phyloP scores from a whole-genome alignment of 805 yeast species.

The Ogataea dorogensis region DNA sequence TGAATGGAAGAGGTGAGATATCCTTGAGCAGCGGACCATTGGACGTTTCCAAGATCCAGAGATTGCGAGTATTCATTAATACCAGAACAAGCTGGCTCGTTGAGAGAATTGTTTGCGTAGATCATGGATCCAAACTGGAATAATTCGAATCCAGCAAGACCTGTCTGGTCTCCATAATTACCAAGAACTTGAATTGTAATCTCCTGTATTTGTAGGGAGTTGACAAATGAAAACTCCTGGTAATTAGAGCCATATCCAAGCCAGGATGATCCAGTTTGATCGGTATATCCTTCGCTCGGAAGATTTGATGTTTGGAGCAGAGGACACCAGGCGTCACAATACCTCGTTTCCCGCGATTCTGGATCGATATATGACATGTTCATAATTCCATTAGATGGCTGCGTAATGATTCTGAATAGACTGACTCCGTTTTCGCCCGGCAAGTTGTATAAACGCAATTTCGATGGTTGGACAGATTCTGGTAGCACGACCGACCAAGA shows the following conservation, averaged over 20 bases:
- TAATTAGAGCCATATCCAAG: slow-evolving; percentile 45
- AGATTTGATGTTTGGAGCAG: slow-evolving; percentile 45
- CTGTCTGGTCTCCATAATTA: slow-evolving; percentile 69
- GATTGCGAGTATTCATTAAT: slow-evolving; percentile 10
- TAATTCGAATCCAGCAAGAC: slow-evolving; percentile 69
- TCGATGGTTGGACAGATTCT: slow-evolving; percentile 59
- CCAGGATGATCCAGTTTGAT: slow-evolving; percentile 15
- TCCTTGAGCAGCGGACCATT: slow-evolving; percentile 26
- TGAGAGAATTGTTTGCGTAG: slow-evolving; percentile 73
- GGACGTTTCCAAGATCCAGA: slow-evolving; percentile 16
- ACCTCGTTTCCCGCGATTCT: slow-evolving; percentile 46
- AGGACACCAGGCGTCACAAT: slow-evolving; percentile 92
- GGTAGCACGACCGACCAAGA: slow-evolving; percentile 66
- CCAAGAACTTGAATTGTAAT: slow-evolving; percentile 62
- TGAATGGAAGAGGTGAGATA: slow-evolving; percentile 29
- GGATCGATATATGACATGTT: slow-evolving; percentile 86
- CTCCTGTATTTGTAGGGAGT: slow-evolving; percentile 57
- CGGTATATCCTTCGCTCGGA: slow-evolving; percentile 13
- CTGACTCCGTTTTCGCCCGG: slow-evolving; percentile 47
- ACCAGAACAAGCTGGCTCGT: slow-evolving; percentile 57
- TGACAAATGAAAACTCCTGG: slow-evolving; percentile 82
- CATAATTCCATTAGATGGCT: slow-evolving; percentile 87
- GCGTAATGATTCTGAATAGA: slow-evolving; percentile 68
- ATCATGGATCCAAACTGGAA: slow-evolving; percentile 58
- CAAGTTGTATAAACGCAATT: slow-evolving; percentile 70